Conservation (phyloP, 164 flowering plant genomes). For the Berberis thunbergii region DNA sequence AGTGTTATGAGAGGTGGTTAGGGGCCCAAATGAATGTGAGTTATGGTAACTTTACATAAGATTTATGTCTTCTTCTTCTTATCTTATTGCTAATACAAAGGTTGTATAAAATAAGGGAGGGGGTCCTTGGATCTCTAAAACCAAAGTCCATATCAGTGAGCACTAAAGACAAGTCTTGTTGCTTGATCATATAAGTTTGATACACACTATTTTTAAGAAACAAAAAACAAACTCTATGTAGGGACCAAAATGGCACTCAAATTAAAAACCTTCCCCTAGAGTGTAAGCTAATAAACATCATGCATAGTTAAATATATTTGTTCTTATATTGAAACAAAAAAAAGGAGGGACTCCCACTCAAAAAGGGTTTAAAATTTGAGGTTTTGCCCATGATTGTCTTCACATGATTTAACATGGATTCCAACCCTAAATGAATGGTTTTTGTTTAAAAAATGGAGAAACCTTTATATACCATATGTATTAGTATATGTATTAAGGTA, state of each 20-base stretch:
- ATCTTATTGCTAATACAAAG: background rate
- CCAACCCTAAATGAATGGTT: conserved; percentile 27
- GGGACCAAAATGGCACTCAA: conserved; percentile 44
- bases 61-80: conserved; percentile 1
- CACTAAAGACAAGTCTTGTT: background rate
- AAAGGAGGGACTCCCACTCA: conserved; percentile 16
- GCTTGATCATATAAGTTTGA: conserved; percentile 8
- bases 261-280: background rate
- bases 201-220: conserved; percentile 9
- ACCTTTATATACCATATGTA: no score
- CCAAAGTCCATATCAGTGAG: background rate
- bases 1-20: no score
- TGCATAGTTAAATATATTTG: background rate
- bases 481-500: no score
- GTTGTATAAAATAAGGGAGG: background rate
- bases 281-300: background rate
- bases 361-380: background rate
- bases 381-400: conserved; percentile 20
- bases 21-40: background rate
- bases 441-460: background rate
- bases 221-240: conserved; percentile 1
- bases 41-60: conserved; percentile 1
- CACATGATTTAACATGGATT: conserved; percentile 31
- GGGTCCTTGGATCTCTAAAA: background rate
- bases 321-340: conserved; percentile 12